Conservation (phyloP, 78 protist genomes). For the Bigelowiella natans region DNA sequence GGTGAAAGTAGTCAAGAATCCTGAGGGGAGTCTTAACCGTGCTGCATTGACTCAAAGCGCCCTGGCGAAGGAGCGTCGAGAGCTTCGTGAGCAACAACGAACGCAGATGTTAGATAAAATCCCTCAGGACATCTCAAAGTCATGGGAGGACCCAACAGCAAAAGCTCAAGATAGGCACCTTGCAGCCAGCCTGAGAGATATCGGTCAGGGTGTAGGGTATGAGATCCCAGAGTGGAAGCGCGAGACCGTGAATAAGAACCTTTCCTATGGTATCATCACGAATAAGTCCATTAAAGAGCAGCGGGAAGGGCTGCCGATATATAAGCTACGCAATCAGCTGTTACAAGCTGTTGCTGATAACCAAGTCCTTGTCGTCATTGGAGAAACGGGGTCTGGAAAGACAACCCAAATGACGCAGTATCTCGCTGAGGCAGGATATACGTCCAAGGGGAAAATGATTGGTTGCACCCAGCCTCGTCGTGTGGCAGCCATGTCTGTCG, state of each 20-base stretch:
- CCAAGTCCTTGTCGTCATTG: conserved; percentile 55
- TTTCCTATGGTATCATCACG: conserved; percentile 17
- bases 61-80: conserved; percentile 76
- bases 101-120: conserved; percentile 44
- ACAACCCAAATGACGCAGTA: conserved; percentile 86
- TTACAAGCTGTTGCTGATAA: conserved; percentile 23
- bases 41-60: conserved; percentile 73
- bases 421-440: conserved; percentile 67
- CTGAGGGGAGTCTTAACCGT: conserved; percentile 84
- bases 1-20: conserved; percentile 77
- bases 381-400: conserved; percentile 78
- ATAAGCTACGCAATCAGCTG: conserved; percentile 17
- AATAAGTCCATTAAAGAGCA: conserved; percentile 38
- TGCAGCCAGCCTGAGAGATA: conserved; percentile 57
- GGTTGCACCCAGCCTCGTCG: conserved; percentile 94
- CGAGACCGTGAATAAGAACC: background rate
- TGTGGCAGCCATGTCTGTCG: conserved; percentile 97
- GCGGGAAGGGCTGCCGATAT: conserved; percentile 53
- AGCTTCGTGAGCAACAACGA: conserved; percentile 61
- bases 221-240: conserved; percentile 66
- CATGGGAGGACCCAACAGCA: conserved; percentile 40
- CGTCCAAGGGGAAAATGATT: conserved; percentile 6
- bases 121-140: conserved; percentile 31
- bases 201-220: conserved; percentile 3
- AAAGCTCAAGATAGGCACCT: conserved; percentile 55